These are phyloP conservation scores for Tagetes patula DNA, from an alignment of 129 eudicot species.

Conservation along the genomic window DNA sequence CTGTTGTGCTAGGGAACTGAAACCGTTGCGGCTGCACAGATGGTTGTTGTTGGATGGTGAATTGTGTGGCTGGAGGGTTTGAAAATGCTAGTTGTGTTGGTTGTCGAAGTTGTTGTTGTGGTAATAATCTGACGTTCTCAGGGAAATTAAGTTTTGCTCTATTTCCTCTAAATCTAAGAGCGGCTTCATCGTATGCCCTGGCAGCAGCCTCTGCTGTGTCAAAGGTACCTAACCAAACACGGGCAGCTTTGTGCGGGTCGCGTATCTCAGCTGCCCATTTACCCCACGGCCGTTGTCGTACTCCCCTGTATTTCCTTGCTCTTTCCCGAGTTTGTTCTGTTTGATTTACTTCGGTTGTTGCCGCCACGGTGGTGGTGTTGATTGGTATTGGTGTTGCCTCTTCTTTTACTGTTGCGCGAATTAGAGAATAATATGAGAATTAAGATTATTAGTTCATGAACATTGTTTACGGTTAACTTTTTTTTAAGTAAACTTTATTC, in stretches of 20 bases:
- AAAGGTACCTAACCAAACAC: slow-evolving; percentile 91
- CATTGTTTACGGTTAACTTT: no score
- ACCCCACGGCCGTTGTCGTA: slow-evolving; percentile 95
- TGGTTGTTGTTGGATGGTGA: slow-evolving; percentile 29
- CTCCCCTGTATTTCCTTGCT: slow-evolving; percentile 84
- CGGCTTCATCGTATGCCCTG: slow-evolving; percentile 89
- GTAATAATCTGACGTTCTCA: slow-evolving; percentile 53
- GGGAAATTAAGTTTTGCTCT: slow-evolving; percentile 95
- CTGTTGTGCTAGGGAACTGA: slow-evolving; percentile 26
- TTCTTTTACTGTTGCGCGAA: slow-evolving; percentile 32
- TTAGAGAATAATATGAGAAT: no score
- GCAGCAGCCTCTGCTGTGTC: slow-evolving; percentile 94
- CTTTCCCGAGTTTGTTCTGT: slow-evolving; percentile 49
- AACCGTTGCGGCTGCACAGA: slow-evolving; percentile 20
- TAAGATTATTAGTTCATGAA: no score
- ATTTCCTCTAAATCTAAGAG: slow-evolving; percentile 72
- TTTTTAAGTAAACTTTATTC: no score
- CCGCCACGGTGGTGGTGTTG: neutral
- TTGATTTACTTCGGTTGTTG: slow-evolving; percentile 17
- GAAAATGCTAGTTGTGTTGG: slow-evolving; percentile 29
- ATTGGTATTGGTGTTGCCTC: slow-evolving; percentile 24
- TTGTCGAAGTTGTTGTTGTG: slow-evolving; percentile 31
- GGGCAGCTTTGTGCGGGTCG: slow-evolving; percentile 90
- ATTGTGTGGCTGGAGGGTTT: slow-evolving; percentile 23
- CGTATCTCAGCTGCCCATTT: slow-evolving; percentile 98